These are phyloP conservation scores for Hapsidospora chrysogenum DNA, from an alignment of 495 filamentous ascomycete species.

Conservation along the genomic window DNA sequence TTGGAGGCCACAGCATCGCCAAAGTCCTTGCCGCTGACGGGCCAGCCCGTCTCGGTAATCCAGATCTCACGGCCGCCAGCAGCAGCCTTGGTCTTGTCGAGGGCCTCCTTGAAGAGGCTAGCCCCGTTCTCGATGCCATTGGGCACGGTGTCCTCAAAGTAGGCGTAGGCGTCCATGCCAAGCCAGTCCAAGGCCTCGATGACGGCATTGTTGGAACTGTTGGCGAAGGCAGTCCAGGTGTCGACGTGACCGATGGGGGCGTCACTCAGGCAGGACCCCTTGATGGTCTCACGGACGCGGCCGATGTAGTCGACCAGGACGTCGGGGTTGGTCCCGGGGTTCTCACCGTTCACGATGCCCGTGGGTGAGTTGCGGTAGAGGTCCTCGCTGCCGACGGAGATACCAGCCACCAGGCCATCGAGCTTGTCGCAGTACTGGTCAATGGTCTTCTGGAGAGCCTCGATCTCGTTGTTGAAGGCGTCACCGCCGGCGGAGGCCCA, in stretches of 20 bases:
- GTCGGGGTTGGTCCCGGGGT: constrained; percentile 37
- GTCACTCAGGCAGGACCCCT: constrained; percentile 35
- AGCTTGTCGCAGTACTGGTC: constrained; percentile 43
- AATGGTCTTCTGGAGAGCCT: constrained; percentile 49
- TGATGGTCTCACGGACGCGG: constrained; percentile 39
- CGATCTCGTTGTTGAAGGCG: constrained; percentile 49
- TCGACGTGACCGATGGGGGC: constrained; percentile 71
- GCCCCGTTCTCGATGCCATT: constrained; percentile 49
- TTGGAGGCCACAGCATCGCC: constrained; percentile 43
- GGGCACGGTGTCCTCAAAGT: constrained; percentile 52
- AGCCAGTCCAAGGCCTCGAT: constrained; percentile 57
- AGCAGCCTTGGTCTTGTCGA: constrained; percentile 37
- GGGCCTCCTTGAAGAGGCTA: constrained; percentile 44
- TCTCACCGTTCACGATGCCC: constrained; percentile 21
- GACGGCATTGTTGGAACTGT: constrained; percentile 53
- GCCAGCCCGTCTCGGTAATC: constrained; percentile 87
- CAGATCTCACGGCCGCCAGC: constrained; percentile 57
- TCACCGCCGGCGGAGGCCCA: constrained; percentile 55
- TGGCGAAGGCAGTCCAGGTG: constrained; percentile 79
- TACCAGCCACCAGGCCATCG: constrained; percentile 52
- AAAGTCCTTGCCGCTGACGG: constrained; percentile 44
- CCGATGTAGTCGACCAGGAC: constrained; percentile 48
- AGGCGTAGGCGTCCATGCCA: constrained; percentile 61
- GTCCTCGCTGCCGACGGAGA: constrained; percentile 84
- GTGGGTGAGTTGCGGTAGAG: constrained; percentile 63